Evolutionary conservation across 306 rosid species (phyloP), one percentile per base, ranked within the genome.

Genomic region (Leucaena leucocephala): DNA sequence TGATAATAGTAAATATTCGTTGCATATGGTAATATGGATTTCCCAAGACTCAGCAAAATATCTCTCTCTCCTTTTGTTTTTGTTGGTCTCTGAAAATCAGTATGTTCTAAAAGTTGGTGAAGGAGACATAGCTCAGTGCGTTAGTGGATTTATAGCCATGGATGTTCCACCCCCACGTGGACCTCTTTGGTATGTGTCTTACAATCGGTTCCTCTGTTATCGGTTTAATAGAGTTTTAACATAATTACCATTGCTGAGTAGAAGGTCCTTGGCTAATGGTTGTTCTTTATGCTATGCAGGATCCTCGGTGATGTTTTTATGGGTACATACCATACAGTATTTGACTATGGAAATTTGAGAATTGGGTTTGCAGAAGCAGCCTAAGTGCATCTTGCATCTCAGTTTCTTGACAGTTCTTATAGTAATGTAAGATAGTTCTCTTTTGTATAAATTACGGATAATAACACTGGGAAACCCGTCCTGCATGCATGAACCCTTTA

Each of bases 251-350:
- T 43, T 67, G 43, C 38, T 6, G 15, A 43, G 54, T 43, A n/a
- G 15, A 68, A 68, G 21, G 48, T n/a, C 48, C 4, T 68, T 68
- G 16, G 71, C 71, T 19, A 68, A 19, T 66, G 43, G 67, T 71
- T 33, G 33, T 14, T 77, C 22, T 54, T 27, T 45, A 0, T 74
- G 77, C 39, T 1, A 57, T 44, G 33, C 88, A 90, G 94, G 94
- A 90, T 88, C 81, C 80, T 90, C 52, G 94, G 94, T n/a, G 94
- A 90, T 76, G 91, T 90, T 44, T 88, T 90, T 88, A 88, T 90
- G 94, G 92, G 94, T 76, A 83, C 44, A n/a, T 90, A 76, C 85
- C 94, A 90, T 58, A 88, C 94, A 0, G 92, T 90, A 54, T 90
- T 90, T 49, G 94, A 90, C 84, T 84, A 81, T 21, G 94, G 94